phyloP scores from a whole-genome alignment of 805 yeast species.

The Sungouiozyma ichnusensis region DNA sequence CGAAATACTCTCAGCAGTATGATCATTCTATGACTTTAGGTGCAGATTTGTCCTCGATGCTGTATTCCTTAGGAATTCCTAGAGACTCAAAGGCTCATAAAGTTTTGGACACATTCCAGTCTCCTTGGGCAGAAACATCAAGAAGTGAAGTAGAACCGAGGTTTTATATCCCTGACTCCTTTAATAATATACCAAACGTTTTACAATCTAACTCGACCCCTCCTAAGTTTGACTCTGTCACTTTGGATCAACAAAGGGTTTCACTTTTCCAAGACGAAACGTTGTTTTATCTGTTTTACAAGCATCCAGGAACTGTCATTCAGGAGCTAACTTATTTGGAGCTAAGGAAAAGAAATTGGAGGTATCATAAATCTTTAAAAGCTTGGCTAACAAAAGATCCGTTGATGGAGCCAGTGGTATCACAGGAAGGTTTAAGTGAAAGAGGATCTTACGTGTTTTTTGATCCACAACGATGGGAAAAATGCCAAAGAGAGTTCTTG shows the following conservation, averaged over 20 bases:
- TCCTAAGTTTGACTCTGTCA: slow-evolving; percentile 27
- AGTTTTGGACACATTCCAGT: slow-evolving; percentile 49
- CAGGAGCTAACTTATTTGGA: slow-evolving; percentile 93
- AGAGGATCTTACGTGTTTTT: slow-evolving; percentile 89
- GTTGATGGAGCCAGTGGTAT: slow-evolving; percentile 74
- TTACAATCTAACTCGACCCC: slow-evolving; percentile 22
- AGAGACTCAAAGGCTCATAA: slow-evolving; percentile 15
- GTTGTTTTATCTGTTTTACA: slow-evolving; percentile 82
- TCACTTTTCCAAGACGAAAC: slow-evolving; percentile 79
- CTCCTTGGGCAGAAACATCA: slow-evolving; percentile 93
- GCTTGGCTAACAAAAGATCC: slow-evolving; percentile 96
- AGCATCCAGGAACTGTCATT: slow-evolving; percentile 82
- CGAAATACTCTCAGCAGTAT: slow-evolving; percentile 13
- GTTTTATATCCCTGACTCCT: slow-evolving; percentile 53
- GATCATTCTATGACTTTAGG: slow-evolving; percentile 28
- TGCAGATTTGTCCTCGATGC: slow-evolving; percentile 26
- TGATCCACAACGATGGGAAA: slow-evolving; percentile 94
- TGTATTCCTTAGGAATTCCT: slow-evolving; percentile 26
- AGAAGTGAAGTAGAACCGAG: slow-evolving; percentile 84
- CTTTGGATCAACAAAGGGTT: slow-evolving; percentile 36
- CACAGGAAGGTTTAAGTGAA: slow-evolving; percentile 65
- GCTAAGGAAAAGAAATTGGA: slow-evolving; percentile 87
- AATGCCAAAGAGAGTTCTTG: slow-evolving; percentile 64
- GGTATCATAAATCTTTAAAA: slow-evolving; percentile 90
- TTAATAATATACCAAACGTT: slow-evolving; percentile 29